Conservation (phyloP, 768 basidiomycete genomes). For the Floccularia luteovirens region DNA sequence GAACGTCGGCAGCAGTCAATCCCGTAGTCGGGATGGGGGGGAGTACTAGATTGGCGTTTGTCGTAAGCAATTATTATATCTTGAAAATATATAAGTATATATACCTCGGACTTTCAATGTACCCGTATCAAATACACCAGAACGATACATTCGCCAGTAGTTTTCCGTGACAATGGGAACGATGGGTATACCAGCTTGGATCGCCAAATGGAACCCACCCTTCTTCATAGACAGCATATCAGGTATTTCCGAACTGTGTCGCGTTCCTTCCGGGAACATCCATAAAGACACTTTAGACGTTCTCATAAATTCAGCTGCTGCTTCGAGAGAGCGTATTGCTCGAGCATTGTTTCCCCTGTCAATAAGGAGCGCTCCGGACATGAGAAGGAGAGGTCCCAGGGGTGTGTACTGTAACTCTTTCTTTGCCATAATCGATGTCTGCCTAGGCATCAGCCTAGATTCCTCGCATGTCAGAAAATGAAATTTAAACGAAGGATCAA, state of each 20-base stretch:
- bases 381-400: constrained; percentile 84
- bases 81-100: constrained; percentile 13
- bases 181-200: constrained; percentile 86
- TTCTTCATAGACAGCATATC: constrained; percentile 90
- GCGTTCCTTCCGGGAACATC: constrained; percentile 97
- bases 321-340: constrained; percentile 69
- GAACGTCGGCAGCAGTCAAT: constrained; percentile 63
- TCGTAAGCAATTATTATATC: not conserved
- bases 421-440: constrained; percentile 89
- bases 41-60: constrained; percentile 52
- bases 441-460: constrained; percentile 70
- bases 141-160: constrained; percentile 82
- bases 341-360: constrained; percentile 74
- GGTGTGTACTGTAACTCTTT: constrained; percentile 81
- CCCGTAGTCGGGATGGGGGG: constrained; percentile 78
- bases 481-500: too few species aligned
- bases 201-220: constrained; percentile 94
- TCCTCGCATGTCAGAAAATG: not conserved
- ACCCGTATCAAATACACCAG: constrained; percentile 70
- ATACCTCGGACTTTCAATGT: constrained; percentile 76
- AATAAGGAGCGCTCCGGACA: constrained; percentile 88
- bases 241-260: constrained; percentile 58
- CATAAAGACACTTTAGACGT: constrained; percentile 64
- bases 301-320: constrained; percentile 79
- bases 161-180: constrained; percentile 91